phyloP scores from a whole-genome alignment of 495 filamentous ascomycete species.

The Penicillium coffeae region DNA sequence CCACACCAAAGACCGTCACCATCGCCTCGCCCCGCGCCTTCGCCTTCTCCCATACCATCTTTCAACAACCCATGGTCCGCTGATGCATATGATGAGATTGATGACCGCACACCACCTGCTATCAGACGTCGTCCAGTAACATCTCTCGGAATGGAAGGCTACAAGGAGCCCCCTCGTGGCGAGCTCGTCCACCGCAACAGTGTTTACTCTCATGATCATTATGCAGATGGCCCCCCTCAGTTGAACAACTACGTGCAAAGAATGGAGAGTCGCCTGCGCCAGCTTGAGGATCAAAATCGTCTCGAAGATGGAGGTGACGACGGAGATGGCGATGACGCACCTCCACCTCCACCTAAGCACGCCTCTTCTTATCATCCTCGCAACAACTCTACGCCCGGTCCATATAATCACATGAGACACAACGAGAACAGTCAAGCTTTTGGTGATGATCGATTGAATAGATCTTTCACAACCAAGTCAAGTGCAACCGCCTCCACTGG shows the following conservation, averaged over 20 bases:
- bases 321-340: constrained; percentile 47
- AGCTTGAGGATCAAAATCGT: constrained; percentile 61
- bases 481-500: constrained; percentile 70
- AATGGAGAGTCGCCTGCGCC: constrained; percentile 77
- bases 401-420: constrained; percentile 42
- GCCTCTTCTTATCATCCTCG: constrained; percentile 37
- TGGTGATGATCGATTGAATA: constrained; percentile 60
- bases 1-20: constrained; percentile 40
- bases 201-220: constrained; percentile 42
- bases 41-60: constrained; percentile 47
- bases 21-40: constrained; percentile 31
- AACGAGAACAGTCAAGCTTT: constrained; percentile 86
- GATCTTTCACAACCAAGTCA: constrained; percentile 84
- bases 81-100: constrained; percentile 71
- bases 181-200: constrained; percentile 30
- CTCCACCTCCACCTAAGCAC: constrained; percentile 60
- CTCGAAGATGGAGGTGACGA: constrained; percentile 33
- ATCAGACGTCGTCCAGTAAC: constrained; percentile 57
- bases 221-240: constrained; percentile 60
- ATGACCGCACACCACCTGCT: constrained; percentile 29
- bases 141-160: constrained; percentile 61
- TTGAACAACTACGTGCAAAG: constrained; percentile 80
- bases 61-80: constrained; percentile 84
- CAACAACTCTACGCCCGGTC: constrained; percentile 43
- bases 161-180: constrained; percentile 44